Evolutionary conservation across 2,329 filamentous ascomycete species (phyloP), one percentile per base, ranked within the genome.

Genomic region (Nigrospora osmanthi): DNA sequence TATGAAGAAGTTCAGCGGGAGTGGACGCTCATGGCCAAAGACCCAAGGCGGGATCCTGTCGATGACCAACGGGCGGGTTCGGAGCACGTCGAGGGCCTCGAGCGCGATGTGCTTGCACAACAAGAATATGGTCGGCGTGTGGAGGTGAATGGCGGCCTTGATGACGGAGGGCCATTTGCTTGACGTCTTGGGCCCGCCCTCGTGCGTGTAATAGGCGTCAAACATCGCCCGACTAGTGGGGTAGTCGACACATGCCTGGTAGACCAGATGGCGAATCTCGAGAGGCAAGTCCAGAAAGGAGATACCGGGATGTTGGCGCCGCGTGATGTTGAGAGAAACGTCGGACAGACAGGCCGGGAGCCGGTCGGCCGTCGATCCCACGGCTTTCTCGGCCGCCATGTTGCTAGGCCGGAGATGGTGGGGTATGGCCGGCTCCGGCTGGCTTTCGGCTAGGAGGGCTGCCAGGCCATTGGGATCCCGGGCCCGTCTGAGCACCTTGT

Each of bases 21-120:
- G 49, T 11, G 59, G 61, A 28, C 4, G 11, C 3, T 30, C 1
- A 16, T 53, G 38, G 14, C 59, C 56, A 48, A 59, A 55, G 12
- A 58, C 42, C 58, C 60, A 65, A 1, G 64, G 62, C 9, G 63
- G 63, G 10, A 63, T 54, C n/a, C 58, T 56, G 50, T 67, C 62
- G 40, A 67, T 52, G 43, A 63, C 47, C 37, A 66, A 54, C 17
- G 50, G 38, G 11, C 51, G 52, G 2, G 55, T 38, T 15, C 50
- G 51, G 0, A 66, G 51, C 4, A 62, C 19, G 31, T 51, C 51
- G 11, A 62, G 45, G n/a, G 58, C 58, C 51, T 66, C 63, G 30
- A 45, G 45, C 1, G 62, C 65, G 40, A 65, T 58, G 46, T 55
- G 50, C 40, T 58, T 60, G 49, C 60, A 63, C 38, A 66, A 59